Evolutionary conservation across 1,284 basidiomycete genomes (phyloP), one percentile per base, ranked within the genome.

Genomic region (Xerocomus cyaneibrunnescens): DNA sequence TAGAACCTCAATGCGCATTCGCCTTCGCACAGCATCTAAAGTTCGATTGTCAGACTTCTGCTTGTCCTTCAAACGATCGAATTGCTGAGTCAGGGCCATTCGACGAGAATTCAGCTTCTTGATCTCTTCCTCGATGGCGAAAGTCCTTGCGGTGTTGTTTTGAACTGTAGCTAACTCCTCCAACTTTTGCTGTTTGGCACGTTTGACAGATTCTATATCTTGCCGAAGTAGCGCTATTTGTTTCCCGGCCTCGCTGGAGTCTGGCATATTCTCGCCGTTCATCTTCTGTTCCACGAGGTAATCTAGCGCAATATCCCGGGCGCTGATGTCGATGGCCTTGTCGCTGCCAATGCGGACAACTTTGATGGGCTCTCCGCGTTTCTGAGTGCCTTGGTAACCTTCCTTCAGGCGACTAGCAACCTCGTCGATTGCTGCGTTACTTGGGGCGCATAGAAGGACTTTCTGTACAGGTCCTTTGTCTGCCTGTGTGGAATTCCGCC

Each of bases 351-450:
- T 82, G 30, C 97, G 87, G 19, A 99, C 94, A 5, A 99, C 86
- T 50, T 88, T 94, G 23, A 89, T 83, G 16, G 76, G 66, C 19
- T 82, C 72, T 7, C 77, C 72, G 47, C 75, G 74, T 43, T 83
- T 84, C 23, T 81, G 75, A 10, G 82, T 69, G 19, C 81, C 77
- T 31, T 83, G 79, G 31, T 89, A 82, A 5, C 90, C 87, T 32
- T 91, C 85, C 67, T 90, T 91, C 36, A 98, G 74, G 50, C 97
- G 87, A 63, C 84, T 83, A 7, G 93, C 92, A 23, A 99, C 87
- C 73, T 99, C 97, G 67, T 99, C 95, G 46, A 99, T 96, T 36
- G 97, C 97, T 14, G 97, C 97, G 69, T 99, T 99, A 76, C 92
- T 96, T 1, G 97, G 97, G 0, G 97, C 97, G 66, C 97, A 99